Base-by-base conservation (phyloP, 768 basidiomycete species). In the Xerocomus potaroensis region DNA sequence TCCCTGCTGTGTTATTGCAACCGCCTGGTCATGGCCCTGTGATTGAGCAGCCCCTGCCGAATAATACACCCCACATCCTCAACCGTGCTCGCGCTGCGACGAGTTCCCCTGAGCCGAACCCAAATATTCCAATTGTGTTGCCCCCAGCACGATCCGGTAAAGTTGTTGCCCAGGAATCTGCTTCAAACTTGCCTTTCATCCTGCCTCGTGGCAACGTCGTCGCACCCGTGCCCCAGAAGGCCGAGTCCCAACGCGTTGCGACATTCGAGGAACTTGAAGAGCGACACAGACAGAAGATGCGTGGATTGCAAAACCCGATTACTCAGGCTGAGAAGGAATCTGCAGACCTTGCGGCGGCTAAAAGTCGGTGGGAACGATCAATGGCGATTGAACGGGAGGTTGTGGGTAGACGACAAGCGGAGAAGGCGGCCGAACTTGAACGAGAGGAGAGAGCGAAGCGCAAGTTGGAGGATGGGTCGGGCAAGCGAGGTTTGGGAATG, bases 191-290 rank as follows among this genome's bases (percentile, higher is more conserved):
- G 56, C 58, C 77, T 0, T 65, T 68, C 19, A 72, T 68, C 33
- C 58, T 78, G 34, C 77, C 78, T 29, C 78, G 79, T 14, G 62
- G 67, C n/a, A 69, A 64, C 45, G 61, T 64, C 12, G 63, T 64
- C 5, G 57, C 71, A 16, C 70, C 71, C 5, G 52, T 66, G 30
- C 80, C 83, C 10, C 78, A 79, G 54, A 69, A 70, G 19, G 72
- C 79, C 3, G 69, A 73, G 21, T 54, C 63, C 4, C 65, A 71
- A 32, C 81, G 86, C 14, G 78, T 83, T 22, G 78, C 81, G 48
- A 91, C 91, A 2, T 90, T 87, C 61, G 92, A 94, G 65, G 91
- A 95, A 62, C 73, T 95, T 26, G 83, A 80, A 38, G 88, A 91
- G 55, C 75, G 91, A 15, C 92, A 95, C 57, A 79, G 87, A 40